Percentiles rank a stretch among this genome's conserved stretches.
Evolutionary conservation across 179 eudicot genomes (phyloP).

Genomic region (Dionaea muscipula): DNA sequence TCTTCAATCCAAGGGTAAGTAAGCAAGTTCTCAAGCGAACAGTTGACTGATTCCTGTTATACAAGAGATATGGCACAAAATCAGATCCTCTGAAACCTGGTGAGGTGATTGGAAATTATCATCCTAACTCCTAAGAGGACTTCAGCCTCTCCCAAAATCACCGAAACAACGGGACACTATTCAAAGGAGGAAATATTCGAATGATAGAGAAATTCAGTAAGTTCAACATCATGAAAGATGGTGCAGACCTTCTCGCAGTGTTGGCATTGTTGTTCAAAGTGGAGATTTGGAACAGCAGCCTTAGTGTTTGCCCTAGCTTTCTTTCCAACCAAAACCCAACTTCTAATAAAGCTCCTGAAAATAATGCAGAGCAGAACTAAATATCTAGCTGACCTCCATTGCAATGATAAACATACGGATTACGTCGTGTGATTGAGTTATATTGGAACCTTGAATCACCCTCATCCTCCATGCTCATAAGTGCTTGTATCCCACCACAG

Average conservation of each 20-base stretch:
- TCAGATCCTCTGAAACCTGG: no score
- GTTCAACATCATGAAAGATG: not conserved
- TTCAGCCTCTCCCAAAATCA: no score
- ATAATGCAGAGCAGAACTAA: not conserved
- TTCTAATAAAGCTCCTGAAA: constrained; percentile 64
- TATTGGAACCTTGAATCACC: constrained; percentile 51
- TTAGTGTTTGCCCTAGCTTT: constrained; percentile 54
- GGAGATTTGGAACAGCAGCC: constrained; percentile 58
- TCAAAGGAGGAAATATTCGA: not conserved
- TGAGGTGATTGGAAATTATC: no score
- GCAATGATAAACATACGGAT: not conserved
- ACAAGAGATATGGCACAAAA: constrained; percentile 3
- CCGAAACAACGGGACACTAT: not conserved
- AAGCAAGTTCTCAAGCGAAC: constrained; percentile 65
- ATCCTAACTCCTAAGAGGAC: no score
- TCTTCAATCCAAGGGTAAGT: constrained; percentile 94
- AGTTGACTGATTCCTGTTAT: constrained; percentile 70
- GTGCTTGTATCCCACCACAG: constrained; percentile 94
- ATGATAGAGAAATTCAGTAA: not conserved
- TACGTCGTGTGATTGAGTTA: not conserved
- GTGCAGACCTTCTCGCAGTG: constrained; percentile 79
- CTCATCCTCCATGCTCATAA: constrained; percentile 79
- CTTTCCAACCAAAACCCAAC: constrained; percentile 72
- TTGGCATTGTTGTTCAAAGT: constrained; percentile 71
- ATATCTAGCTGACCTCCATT: constrained; percentile 1